Evolutionary conservation across 2,329 filamentous ascomycete species (phyloP).

Genomic region (Seiridium unicorne): DNA sequence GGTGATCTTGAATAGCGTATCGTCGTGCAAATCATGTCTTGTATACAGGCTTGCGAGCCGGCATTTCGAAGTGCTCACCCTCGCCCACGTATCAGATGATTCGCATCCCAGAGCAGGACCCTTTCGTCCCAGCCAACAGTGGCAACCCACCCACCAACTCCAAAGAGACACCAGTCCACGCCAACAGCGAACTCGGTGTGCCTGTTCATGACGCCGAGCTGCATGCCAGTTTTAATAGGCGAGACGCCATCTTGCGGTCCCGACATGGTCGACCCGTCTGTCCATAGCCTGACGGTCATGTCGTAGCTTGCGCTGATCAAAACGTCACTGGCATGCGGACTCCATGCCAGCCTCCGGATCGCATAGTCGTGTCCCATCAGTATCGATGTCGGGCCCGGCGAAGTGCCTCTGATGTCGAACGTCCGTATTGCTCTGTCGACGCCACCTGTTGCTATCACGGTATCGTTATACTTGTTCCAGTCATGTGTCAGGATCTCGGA

Average conservation of each 20-base stretch:
- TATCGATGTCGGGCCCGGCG: slow-evolving; percentile 68
- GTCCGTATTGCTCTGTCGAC: slow-evolving; percentile 86
- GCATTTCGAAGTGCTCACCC: background rate
- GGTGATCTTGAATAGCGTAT: no score
- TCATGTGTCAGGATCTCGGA: slow-evolving; percentile 90
- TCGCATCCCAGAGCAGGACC: slow-evolving; percentile 89
- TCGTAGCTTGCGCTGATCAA: slow-evolving; percentile 91
- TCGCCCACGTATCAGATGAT: slow-evolving; percentile 1
- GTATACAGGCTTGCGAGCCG: no score
- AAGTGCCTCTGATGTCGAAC: slow-evolving; percentile 82
- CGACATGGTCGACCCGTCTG: slow-evolving; percentile 59
- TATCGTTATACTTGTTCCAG: slow-evolving; percentile 97
- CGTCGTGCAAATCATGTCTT: no score
- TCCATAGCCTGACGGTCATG: slow-evolving; percentile 96
- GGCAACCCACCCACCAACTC: slow-evolving; percentile 91
- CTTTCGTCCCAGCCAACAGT: slow-evolving; percentile 93
- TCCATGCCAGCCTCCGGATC: slow-evolving; percentile 83
- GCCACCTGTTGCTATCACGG: slow-evolving; percentile 80
- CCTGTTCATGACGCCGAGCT: slow-evolving; percentile 83
- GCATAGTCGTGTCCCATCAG: slow-evolving; percentile 90
- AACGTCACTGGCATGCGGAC: slow-evolving; percentile 86
- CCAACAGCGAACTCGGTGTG: slow-evolving; percentile 97
- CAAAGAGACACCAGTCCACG: slow-evolving; percentile 97
- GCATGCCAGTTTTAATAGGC: slow-evolving; percentile 54
- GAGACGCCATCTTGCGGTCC: slow-evolving; percentile 20